Evolutionary conservation across 148 eudicot genomes (phyloP), one percentile per base, ranked within the genome.

Genomic region (Bassia scoparia): DNA sequence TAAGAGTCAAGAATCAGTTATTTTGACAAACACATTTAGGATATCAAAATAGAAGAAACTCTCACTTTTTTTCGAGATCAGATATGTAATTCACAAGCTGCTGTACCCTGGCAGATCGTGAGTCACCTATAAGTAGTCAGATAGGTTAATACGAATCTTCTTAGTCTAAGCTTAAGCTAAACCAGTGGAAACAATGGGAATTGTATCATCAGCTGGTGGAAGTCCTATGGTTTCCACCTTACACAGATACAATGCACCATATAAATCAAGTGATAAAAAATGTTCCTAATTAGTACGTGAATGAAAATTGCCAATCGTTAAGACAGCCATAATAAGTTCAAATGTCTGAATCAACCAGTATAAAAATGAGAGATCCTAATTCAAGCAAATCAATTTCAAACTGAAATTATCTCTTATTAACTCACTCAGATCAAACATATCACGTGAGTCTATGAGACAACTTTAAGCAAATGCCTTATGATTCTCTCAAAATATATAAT

Each of bases 41-140:
- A n/a, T n/a, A n/a, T n/a, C n/a, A n/a, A n/a, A 66, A 60, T 48
- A 29, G 35, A 58, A 70, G 29, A 54, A 20, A 37, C 6, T 24
- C 61, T 77, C 69, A 79, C 98, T 83, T 89, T 64, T 60, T 82
- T 77, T 91, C 98, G 52, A 94, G 64, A 67, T 89, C 98, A 71
- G 98, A 83, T 79, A 94, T 86, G 76, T 91, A 94, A 79, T 78
- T 87, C 76, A 86, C 85, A 82, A 91, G 81, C 82, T 89, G 93
- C 73, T 88, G 87, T 63, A 94, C 85, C 80, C 98, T 85, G 69
- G 76, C 77, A 67, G 87, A 78, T 60, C 74, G 85, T 65, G 87
- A 77, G 69, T 69, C 79, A 66, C 89, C 96, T 89, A 80, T 74
- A 77, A 78, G 70, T 67, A 83, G 21, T 58, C 50, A 72, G n/a